Percentiles rank a stretch among this genome's conserved stretches.
phyloP scores from a whole-genome alignment of 768 basidiomycete genomes.

The Tulasnella sp. region DNA sequence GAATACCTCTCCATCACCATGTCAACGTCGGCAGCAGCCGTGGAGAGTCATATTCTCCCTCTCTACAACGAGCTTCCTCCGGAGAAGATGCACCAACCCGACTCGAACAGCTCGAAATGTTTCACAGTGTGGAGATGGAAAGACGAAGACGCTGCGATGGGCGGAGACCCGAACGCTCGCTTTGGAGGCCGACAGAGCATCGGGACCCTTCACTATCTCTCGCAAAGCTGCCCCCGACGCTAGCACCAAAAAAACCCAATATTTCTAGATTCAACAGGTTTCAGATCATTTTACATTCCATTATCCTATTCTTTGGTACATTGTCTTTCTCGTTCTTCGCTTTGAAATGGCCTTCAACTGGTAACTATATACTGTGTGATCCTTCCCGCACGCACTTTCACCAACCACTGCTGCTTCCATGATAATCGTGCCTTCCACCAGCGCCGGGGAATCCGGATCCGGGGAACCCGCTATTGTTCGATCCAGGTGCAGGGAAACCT shows the following conservation, averaged over 20 bases:
- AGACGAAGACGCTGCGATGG: constrained; percentile 24
- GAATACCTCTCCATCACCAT: constrained; percentile 27
- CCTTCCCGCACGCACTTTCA: not conserved
- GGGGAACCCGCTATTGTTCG: not conserved
- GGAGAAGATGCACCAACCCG: constrained; percentile 35
- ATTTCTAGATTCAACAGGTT: not conserved
- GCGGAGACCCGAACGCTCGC: not conserved
- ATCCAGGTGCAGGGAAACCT: not conserved
- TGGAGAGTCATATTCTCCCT: constrained; percentile 34
- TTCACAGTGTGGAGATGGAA: constrained; percentile 50
- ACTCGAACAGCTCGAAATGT: constrained; percentile 52
- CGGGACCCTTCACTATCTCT: constrained; percentile 6
- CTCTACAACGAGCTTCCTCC: constrained; percentile 39
- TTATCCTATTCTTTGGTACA: not conserved
- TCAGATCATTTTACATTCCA: not conserved
- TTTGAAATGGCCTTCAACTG: not conserved
- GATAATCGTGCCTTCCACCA: not conserved
- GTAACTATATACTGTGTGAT: not conserved
- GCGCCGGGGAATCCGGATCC: not conserved
- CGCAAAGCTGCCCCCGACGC: not conserved
- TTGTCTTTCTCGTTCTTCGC: not conserved
- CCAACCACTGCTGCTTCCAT: constrained; percentile 13
- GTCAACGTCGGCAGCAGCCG: constrained; percentile 40
- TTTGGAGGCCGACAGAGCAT: not conserved
- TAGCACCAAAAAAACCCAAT: not conserved